These are phyloP conservation scores for Fusarium sp. DNA, from an alignment of 2,329 filamentous ascomycete species.

Conservation along the genomic window DNA sequence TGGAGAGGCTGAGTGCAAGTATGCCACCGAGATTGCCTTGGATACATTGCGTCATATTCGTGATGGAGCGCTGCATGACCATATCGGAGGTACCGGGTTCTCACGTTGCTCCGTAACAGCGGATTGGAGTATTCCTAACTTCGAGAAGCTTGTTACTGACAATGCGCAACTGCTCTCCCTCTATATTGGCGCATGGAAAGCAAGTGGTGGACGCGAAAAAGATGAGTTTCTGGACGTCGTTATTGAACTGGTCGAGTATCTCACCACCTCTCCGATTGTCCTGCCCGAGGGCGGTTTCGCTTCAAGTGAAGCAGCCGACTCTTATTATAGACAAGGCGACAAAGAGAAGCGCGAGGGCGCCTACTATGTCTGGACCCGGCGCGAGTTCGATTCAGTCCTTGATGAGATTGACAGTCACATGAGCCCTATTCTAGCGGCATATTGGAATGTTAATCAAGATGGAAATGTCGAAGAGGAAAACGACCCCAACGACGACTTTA, in stretches of 20 bases:
- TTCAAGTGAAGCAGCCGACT: slow-evolving; percentile 92
- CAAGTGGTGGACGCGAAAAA: slow-evolving; percentile 63
- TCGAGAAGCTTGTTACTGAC: slow-evolving; percentile 97
- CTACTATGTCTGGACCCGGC: slow-evolving; percentile 93
- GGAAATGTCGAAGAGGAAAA: slow-evolving; percentile 87
- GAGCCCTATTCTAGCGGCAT: slow-evolving; percentile 79
- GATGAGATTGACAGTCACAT: slow-evolving; percentile 63
- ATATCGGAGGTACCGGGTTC: slow-evolving; percentile 67
- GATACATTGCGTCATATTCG: slow-evolving; percentile 82
- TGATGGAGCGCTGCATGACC: slow-evolving; percentile 67
- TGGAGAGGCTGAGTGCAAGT: slow-evolving; percentile 80
- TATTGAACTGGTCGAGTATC: slow-evolving; percentile 86
- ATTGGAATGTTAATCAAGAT: slow-evolving; percentile 86
- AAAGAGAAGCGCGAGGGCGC: slow-evolving; percentile 89
- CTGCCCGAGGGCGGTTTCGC: slow-evolving; percentile 80
- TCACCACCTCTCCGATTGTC: slow-evolving; percentile 78
- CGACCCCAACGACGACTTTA: slow-evolving; percentile 93
- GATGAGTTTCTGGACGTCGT: slow-evolving; percentile 82
- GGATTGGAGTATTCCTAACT: slow-evolving; percentile 95
- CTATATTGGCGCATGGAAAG: slow-evolving; percentile 87
- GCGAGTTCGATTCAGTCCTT: slow-evolving; percentile 84
- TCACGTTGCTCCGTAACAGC: slow-evolving; percentile 86
- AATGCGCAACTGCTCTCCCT: slow-evolving; percentile 87
- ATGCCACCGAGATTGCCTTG: slow-evolving; percentile 82
- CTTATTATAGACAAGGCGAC: slow-evolving; percentile 78